Evolutionary conservation across 305 asterid species (phyloP).

Genomic region (Fraxinus latifolia): DNA sequence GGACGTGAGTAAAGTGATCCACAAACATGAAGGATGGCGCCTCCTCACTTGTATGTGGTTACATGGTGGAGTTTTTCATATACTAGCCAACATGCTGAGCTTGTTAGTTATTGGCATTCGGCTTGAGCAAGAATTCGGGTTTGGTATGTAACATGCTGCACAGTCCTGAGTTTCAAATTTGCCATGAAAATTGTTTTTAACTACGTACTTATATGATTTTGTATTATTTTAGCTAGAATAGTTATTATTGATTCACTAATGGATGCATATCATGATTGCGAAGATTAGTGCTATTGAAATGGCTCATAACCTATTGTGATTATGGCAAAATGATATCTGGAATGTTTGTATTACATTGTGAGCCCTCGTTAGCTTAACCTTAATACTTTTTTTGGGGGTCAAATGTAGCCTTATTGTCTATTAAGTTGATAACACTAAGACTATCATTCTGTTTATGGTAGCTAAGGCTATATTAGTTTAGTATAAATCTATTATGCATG

Average conservation of each 20-base stretch:
- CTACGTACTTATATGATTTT: not conserved
- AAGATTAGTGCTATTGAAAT: not conserved
- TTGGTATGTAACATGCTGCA: constrained; percentile 30
- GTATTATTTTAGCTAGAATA: not conserved
- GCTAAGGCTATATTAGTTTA: not conserved
- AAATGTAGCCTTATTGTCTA: not conserved
- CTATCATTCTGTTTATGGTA: not conserved
- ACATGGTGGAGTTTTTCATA: constrained; percentile 55
- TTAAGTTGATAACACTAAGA: not conserved
- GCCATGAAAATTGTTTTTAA: not conserved
- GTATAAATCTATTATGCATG: not conserved
- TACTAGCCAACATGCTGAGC: constrained; percentile 62
- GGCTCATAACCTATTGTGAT: not conserved
- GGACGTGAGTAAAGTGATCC: constrained; percentile 43
- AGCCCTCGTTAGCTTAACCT: not conserved
- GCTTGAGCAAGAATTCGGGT: constrained; percentile 57
- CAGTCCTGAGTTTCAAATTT: not conserved
- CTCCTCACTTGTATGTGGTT: constrained; percentile 56
- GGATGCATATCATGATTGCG: not conserved
- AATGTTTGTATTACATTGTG: not conserved
- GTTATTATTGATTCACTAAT: not conserved
- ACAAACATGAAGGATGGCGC: constrained; percentile 54
- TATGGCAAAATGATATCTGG: not conserved
- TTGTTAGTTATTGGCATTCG: constrained; percentile 50
- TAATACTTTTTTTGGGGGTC: not conserved